phyloP scores from a whole-genome alignment of 148 eudicot genomes.

The Oxyria digyna region DNA sequence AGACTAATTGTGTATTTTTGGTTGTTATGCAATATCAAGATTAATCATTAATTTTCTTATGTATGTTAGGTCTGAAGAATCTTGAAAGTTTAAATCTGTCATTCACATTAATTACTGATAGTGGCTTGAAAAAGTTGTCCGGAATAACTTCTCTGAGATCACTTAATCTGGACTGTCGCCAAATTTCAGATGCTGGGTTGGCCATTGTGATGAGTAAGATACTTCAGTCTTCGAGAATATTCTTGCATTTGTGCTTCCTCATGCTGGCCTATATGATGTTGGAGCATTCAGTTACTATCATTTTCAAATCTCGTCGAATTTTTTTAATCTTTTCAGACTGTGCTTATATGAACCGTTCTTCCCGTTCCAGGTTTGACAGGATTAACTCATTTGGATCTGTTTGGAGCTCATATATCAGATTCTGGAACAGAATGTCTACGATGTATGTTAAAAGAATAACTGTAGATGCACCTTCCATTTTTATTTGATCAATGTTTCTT shows the following conservation, averaged over 20 bases:
- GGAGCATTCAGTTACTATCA: neutral
- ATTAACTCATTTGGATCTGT: conserved; percentile 92
- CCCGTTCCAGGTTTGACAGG: conserved; percentile 59
- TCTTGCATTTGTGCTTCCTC: neutral
- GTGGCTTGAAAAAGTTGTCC: conserved; percentile 61
- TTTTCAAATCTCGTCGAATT: neutral
- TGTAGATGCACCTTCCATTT: neutral
- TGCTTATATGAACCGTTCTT: neutral
- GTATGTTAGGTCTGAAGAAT: conserved; percentile 22
- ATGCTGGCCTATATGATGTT: neutral
- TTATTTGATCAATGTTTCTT: neutral
- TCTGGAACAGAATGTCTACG: conserved; percentile 13
- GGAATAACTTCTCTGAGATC: conserved; percentile 78
- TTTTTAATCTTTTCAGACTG: neutral
- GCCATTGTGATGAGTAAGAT: conserved; percentile 79
- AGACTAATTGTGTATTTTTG: neutral
- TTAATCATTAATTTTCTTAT: neutral
- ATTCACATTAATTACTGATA: conserved; percentile 71
- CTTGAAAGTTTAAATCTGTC: conserved; percentile 89
- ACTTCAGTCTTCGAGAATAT: neutral
- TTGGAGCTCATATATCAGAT: conserved; percentile 45
- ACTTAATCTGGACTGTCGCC: conserved; percentile 83
- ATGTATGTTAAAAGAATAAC: conserved; percentile 3
- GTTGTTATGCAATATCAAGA: neutral
- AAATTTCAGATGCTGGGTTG: conserved; percentile 82